Evolutionary conservation across 768 basidiomycete species (phyloP), one percentile per base, ranked within the genome.

Genomic region (Tylopilus sp.): DNA sequence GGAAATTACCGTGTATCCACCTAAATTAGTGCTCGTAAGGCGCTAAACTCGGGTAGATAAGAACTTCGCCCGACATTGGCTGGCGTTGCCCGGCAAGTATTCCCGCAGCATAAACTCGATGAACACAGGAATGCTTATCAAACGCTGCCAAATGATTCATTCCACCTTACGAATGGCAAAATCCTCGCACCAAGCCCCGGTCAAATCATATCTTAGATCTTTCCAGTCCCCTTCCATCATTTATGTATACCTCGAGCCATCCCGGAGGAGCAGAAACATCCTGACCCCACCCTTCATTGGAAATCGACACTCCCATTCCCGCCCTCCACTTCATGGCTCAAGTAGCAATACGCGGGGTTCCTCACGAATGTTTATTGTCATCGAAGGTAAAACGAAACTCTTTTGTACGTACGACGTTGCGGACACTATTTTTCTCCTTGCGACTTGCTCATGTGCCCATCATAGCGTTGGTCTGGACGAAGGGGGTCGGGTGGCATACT

Each of bases 401-500:
- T 10, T 45, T 52, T 30, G 66, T 68, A 52, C 41, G 66, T 65
- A 17, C 4, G 17, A 40, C 22, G 6, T 37, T n/a, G 21, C 28
- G 19, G 16, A 16, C 19, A 16, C 1, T n/a, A 12, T n/a, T 30
- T 6, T 19, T 17, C 21, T 7, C 17, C 14, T n/a, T 19, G 36
- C 29, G 9, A 13, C 3, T 43, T n/a, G 38, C 26, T 55, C 24
- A 60, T 17, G 19, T 45, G 11, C 28, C 1, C 14, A 6, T 37
- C 10, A 7, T 45, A 67, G 66, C 21, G 34, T 26, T 57, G 62
- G 9, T 60, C 57, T 2, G 66, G 66, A 11, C 53, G 66, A 38
- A 60, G 66, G 1, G 66, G 62, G 3, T 68, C 57, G 11, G 62
- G 66, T 3, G 60, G 60, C 41, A 55, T 62, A 24, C 62, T 60